Percentiles rank a stretch among this genome's conserved stretches.
Evolutionary conservation across 139 green algal species (phyloP).

Genomic region (Bryopsis sp.): DNA sequence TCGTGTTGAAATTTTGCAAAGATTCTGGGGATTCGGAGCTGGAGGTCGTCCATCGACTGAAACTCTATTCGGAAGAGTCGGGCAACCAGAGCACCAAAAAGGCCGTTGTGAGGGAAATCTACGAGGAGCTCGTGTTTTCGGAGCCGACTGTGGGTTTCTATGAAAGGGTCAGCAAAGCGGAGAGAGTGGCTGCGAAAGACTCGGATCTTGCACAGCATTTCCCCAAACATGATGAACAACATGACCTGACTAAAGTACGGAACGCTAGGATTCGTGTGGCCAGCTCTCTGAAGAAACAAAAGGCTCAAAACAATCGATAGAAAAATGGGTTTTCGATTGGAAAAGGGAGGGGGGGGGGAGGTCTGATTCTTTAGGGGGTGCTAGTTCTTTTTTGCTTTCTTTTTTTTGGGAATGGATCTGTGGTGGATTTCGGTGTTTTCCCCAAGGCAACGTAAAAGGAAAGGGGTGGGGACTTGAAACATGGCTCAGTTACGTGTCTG

Average conservation of each 20-base stretch:
- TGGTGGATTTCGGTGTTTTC: too few relatives aligned
- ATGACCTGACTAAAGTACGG: not conserved
- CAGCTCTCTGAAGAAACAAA: not conserved
- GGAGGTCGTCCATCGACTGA: slow-evolving; percentile 63
- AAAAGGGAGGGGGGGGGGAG: too few relatives aligned
- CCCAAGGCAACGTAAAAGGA: too few relatives aligned
- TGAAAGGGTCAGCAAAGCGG: slow-evolving; percentile 27
- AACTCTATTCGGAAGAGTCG: slow-evolving; percentile 69
- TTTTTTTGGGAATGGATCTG: too few relatives aligned
- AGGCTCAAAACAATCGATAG: too few relatives aligned
- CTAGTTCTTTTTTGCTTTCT: too few relatives aligned
- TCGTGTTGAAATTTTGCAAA: slow-evolving; percentile 41
- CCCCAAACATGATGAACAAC: not conserved
- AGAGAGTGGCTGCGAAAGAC: not conserved
- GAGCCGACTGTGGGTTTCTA: slow-evolving; percentile 73
- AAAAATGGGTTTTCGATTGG: too few relatives aligned
- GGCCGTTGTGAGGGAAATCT: slow-evolving; percentile 70
- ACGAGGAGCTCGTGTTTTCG: slow-evolving; percentile 87
- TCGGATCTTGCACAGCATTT: not conserved
- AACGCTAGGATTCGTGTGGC: not conserved
- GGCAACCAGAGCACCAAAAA: slow-evolving; percentile 43
- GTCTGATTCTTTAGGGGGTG: too few relatives aligned
- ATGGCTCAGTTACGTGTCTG: too few relatives aligned
- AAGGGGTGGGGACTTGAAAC: too few relatives aligned
- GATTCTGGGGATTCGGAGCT: slow-evolving; percentile 27